Conservation (phyloP, 1,139 yeast genomes). For the Candida pseudocylindracea region DNA sequence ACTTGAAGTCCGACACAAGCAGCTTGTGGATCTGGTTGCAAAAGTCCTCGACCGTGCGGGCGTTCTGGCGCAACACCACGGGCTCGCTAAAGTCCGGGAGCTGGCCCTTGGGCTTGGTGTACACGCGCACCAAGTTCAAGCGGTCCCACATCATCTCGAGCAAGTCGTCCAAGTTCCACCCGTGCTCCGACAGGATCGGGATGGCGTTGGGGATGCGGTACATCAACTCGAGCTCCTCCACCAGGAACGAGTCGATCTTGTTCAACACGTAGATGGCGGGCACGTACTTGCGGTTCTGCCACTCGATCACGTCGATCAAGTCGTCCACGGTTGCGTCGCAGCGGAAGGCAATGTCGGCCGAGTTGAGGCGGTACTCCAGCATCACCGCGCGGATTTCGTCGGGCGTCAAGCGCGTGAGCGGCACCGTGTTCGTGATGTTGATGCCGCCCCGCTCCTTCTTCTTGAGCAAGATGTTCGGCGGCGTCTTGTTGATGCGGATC, state of each 20-base stretch:
- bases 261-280: constrained; percentile 90
- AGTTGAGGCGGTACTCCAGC: constrained; percentile 83
- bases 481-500: constrained; percentile 72
- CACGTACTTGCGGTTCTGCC: constrained; percentile 71
- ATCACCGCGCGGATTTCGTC: constrained; percentile 93
- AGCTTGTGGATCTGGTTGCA: constrained; percentile 94
- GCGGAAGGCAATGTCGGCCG: constrained; percentile 92
- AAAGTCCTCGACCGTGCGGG: constrained; percentile 81
- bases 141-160: constrained; percentile 90
- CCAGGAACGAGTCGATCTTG: constrained; percentile 85
- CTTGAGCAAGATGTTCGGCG: constrained; percentile 79
- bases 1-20: constrained; percentile 78
- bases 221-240: constrained; percentile 77
- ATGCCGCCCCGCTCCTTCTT: constrained; percentile 94
- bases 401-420: constrained; percentile 71
- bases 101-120: constrained; percentile 90
- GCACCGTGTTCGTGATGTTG: constrained; percentile 81
- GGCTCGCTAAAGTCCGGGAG: constrained; percentile 92
- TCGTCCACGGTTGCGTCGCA: constrained; percentile 98
- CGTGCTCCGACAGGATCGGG: constrained; percentile 86
- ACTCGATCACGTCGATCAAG: constrained; percentile 82
- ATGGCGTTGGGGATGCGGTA: constrained; percentile 91
- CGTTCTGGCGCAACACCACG: constrained; percentile 64
- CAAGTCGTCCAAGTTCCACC: constrained; percentile 92
- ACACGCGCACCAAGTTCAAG: constrained; percentile 76